A percentile compares a stretch with the other conserved stretches of the same genome.
phyloP scores from a whole-genome alignment of 805 yeast genomes.

The Saturnispora serradocipensis region DNA sequence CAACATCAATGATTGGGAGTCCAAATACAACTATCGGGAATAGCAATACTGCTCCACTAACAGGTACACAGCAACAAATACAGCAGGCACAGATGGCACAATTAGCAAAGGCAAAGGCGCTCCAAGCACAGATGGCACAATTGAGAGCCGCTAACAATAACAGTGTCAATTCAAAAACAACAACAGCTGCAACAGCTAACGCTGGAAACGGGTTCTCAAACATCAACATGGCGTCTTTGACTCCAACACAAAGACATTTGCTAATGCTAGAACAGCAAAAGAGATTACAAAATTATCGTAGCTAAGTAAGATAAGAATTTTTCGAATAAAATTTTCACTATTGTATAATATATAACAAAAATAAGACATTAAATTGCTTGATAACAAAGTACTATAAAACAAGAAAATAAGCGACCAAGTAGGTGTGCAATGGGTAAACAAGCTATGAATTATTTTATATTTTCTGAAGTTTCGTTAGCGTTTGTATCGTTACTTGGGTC shows the following conservation, averaged over 20 bases:
- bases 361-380: not conserved
- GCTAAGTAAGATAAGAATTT: not conserved
- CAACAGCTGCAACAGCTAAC: not conserved
- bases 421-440: not conserved
- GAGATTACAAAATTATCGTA: conserved; percentile 3
- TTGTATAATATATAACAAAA: not conserved
- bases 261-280: conserved; percentile 9
- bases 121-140: conserved; percentile 10
- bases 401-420: not conserved
- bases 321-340: not conserved
- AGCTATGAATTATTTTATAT: not conserved
- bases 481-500: conserved; percentile 19
- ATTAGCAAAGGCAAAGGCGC: conserved; percentile 19
- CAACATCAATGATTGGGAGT: not conserved
- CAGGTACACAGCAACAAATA: conserved; percentile 9
- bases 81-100: conserved; percentile 12
- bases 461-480: conserved; percentile 2
- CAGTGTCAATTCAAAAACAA: conserved; percentile 5
- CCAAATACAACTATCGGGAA: conserved; percentile 7
- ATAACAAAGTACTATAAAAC: not conserved
- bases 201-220: not conserved
- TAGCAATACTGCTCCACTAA: conserved; percentile 3
- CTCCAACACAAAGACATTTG: conserved; percentile 4
- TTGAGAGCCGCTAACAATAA: conserved; percentile 4
- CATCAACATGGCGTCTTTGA: conserved; percentile 5